These are phyloP conservation scores for Xylaria sp. DNA, from an alignment of 2,329 filamentous ascomycete species.

Conservation along the genomic window DNA sequence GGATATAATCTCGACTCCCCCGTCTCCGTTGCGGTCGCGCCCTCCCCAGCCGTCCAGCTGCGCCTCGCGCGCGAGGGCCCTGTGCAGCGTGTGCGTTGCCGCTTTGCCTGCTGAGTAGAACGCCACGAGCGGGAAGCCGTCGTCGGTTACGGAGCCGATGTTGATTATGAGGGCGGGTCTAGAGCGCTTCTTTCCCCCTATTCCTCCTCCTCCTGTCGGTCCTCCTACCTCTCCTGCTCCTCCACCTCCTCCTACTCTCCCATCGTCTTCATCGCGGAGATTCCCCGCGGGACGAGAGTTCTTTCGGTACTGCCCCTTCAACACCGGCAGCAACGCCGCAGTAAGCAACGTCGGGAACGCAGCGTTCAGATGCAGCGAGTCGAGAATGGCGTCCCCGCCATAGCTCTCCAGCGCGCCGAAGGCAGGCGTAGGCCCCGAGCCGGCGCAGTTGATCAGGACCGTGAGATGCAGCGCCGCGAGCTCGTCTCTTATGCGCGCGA, in stretches of 20 bases:
- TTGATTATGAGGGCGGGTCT: slow-evolving; percentile 41
- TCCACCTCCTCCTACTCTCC: background rate
- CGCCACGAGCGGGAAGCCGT: slow-evolving; percentile 39
- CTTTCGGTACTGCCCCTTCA: slow-evolving; percentile 24
- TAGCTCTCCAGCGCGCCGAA: slow-evolving; percentile 52
- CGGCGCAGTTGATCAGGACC: slow-evolving; percentile 64
- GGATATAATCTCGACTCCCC: slow-evolving; percentile 37
- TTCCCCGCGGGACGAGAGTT: background rate
- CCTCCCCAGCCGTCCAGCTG: slow-evolving; percentile 35
- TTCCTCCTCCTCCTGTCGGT: background rate
- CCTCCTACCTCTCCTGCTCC: background rate
- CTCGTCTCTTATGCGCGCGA: slow-evolving; percentile 32
- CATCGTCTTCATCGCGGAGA: background rate
- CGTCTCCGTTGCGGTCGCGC: too few relatives aligned
- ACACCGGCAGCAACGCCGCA: slow-evolving; percentile 39
- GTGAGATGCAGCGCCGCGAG: slow-evolving; percentile 55
- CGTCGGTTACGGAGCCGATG: slow-evolving; percentile 39
- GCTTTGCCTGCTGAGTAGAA: slow-evolving; percentile 43
- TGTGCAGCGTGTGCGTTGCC: slow-evolving; percentile 34
- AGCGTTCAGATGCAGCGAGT: slow-evolving; percentile 56
- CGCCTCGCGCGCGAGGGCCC: slow-evolving; percentile 53
- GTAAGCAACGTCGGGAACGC: slow-evolving; percentile 39
- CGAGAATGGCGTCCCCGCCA: slow-evolving; percentile 51
- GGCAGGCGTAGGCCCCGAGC: slow-evolving; percentile 50
- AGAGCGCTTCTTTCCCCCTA: background rate